A percentile compares a stretch with the other conserved stretches of the same genome.
Evolutionary conservation across 306 rosid species (phyloP).

Genomic region (Neltuma alba): DNA sequence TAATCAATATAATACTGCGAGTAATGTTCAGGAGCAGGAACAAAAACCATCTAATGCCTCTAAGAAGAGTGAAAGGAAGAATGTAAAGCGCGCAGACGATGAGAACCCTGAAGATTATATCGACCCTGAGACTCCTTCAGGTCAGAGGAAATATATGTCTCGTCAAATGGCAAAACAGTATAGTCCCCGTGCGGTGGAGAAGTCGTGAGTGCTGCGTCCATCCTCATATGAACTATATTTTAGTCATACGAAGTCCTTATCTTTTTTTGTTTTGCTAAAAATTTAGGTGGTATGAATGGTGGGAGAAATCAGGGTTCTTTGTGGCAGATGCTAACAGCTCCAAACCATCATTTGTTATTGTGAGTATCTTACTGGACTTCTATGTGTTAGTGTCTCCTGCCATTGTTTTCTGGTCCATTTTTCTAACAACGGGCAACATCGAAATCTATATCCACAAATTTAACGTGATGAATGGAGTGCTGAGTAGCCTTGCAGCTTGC

Average conservation of each 20-base stretch:
- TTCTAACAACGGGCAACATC: conserved; percentile 7
- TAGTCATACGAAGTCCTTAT: conserved; percentile 16
- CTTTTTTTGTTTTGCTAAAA: conserved; percentile 34
- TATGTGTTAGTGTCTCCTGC: conserved; percentile 16
- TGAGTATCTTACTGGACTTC: conserved; percentile 49
- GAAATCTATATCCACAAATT: conserved; percentile 2
- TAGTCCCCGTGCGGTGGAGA: conserved; percentile 78
- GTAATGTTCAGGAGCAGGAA: conserved; percentile 58
- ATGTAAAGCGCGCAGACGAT: conserved; percentile 65
- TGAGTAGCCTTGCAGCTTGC: conserved; percentile 29
- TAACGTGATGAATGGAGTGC: conserved; percentile 9
- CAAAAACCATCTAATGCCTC: conserved; percentile 63
- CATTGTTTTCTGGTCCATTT: neutral
- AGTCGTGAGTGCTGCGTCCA: conserved; percentile 60
- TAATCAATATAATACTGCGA: conserved; percentile 25
- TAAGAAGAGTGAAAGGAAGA: conserved; percentile 81
- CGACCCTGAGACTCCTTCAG: conserved; percentile 78
- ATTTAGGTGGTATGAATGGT: conserved; percentile 93
- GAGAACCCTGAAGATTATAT: conserved; percentile 74
- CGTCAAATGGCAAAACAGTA: conserved; percentile 82
- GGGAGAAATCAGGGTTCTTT: conserved; percentile 82
- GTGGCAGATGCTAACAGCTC: conserved; percentile 86
- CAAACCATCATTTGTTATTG: conserved; percentile 84
- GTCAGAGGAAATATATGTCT: conserved; percentile 76
- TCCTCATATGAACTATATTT: conserved; percentile 18